Evolutionary conservation across 169 alveolate genomes (phyloP).

Genomic region (Eimeria sp.): DNA sequence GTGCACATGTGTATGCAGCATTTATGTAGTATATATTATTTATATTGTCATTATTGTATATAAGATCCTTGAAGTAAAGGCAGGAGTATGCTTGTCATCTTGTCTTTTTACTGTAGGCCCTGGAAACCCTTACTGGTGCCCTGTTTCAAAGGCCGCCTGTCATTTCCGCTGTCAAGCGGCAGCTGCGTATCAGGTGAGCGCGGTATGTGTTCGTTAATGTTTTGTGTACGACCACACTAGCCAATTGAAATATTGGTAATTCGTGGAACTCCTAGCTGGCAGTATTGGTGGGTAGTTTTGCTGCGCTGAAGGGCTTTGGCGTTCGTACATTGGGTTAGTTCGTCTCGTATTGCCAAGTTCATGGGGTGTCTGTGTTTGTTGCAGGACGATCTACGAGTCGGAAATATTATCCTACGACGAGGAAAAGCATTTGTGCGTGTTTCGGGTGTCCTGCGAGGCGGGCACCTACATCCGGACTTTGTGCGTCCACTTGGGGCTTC

Average conservation of each 20-base stretch:
- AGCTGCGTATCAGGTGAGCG: constrained; percentile 96
- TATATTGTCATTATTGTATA: neutral
- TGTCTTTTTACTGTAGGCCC: constrained; percentile 88
- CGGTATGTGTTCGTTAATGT: neutral
- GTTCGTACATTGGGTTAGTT: no score
- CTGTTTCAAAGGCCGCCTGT: constrained; percentile 99
- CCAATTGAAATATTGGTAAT: neutral
- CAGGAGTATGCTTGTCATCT: neutral
- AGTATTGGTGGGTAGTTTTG: neutral
- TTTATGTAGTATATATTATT: neutral
- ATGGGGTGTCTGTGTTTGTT: neutral
- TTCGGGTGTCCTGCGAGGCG: constrained; percentile 99
- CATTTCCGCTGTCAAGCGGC: constrained; percentile 99
- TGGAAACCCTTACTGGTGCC: constrained; percentile 98
- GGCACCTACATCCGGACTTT: constrained; percentile 99
- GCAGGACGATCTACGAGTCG: constrained; percentile 98
- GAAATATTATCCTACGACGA: constrained; percentile 98
- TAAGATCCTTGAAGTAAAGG: neutral
- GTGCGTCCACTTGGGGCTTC: constrained; percentile 99
- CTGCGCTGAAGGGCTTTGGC: neutral
- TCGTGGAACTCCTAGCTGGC: neutral
- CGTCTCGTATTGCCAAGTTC: no score
- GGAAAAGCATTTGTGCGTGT: constrained; percentile 97
- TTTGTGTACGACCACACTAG: neutral
- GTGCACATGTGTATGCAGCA: neutral